Conservation (phyloP, 2,329 filamentous ascomycete genomes). For the Botrytis aclada region DNA sequence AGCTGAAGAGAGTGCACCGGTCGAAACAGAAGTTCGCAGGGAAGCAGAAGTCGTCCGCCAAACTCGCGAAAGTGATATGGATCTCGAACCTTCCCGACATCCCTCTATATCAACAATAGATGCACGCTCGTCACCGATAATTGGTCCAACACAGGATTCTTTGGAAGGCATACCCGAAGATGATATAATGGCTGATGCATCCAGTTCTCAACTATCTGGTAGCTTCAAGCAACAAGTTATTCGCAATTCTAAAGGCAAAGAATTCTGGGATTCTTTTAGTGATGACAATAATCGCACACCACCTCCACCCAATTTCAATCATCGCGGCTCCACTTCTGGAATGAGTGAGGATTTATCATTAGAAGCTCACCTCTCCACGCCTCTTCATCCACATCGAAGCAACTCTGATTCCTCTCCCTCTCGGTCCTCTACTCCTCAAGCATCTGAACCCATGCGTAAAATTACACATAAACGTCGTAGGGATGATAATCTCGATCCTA, state of each 20-base stretch:
- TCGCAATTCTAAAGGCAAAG: slow-evolving; percentile 67
- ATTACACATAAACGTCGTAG: slow-evolving; percentile 79
- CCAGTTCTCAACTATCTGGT: slow-evolving; percentile 46
- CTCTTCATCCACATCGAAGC: slow-evolving; percentile 30
- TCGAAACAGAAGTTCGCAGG: slow-evolving; percentile 83
- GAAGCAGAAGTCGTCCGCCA: slow-evolving; percentile 96
- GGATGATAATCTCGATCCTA: slow-evolving; percentile 86
- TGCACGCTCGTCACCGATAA: slow-evolving; percentile 63
- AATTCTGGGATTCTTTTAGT: slow-evolving; percentile 79
- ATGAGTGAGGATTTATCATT: slow-evolving; percentile 64
- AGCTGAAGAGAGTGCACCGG: slow-evolving; percentile 79
- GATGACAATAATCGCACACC: slow-evolving; percentile 56
- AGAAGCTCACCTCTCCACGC: slow-evolving; percentile 30
- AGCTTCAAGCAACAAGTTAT: slow-evolving; percentile 74
- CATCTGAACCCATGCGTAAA: slow-evolving; percentile 73
- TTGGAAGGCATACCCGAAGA: slow-evolving; percentile 71
- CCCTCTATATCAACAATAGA: slow-evolving; percentile 46
- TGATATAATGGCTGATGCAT: slow-evolving; percentile 58
- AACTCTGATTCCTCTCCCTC: slow-evolving; percentile 34
- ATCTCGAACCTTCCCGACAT: slow-evolving; percentile 49
- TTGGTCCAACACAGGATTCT: slow-evolving; percentile 58
- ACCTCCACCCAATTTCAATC: slow-evolving; percentile 54
- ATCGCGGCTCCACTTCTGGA: slow-evolving; percentile 56
- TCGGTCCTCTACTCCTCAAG: slow-evolving; percentile 39
- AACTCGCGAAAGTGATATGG: slow-evolving; percentile 83